A percentile compares a stretch with the other conserved stretches of the same genome.
phyloP scores from a whole-genome alignment of 2,329 filamentous ascomycete genomes.

The Thelonectria rubi region DNA sequence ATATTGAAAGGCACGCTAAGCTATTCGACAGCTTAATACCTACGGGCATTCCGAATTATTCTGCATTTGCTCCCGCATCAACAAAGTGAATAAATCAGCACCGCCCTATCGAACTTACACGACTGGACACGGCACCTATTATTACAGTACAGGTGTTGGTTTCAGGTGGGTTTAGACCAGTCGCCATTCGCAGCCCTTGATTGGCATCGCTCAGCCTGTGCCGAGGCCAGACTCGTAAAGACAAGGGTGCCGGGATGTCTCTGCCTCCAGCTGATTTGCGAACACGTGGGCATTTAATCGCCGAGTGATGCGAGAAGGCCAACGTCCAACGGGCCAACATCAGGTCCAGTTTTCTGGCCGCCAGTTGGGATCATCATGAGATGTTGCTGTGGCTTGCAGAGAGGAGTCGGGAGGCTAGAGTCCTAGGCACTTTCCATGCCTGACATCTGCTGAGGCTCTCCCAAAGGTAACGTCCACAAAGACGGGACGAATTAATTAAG shows the following conservation, averaged over 20 bases:
- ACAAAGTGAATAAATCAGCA: too few relatives aligned
- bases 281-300: neutral
- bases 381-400: neutral
- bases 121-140: neutral
- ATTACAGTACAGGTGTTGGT: neutral
- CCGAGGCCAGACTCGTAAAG: slow-evolving; percentile 1
- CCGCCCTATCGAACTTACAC: neutral
- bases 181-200: neutral
- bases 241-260: neutral
- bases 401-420: neutral
- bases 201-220: slow-evolving; percentile 2
- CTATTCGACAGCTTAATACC: too few relatives aligned
- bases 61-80: too few relatives aligned
- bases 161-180: slow-evolving; percentile 19
- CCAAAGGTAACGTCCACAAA: neutral
- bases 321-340: too few relatives aligned
- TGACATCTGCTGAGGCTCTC: neutral
- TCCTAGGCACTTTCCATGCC: neutral
- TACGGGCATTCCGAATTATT: too few relatives aligned
- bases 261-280: slow-evolving; percentile 2
- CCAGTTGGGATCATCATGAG: neutral
- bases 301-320: neutral
- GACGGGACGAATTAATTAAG: slow-evolving; percentile 4
- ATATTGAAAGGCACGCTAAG: too few relatives aligned
- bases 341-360: slow-evolving; percentile 9